These are phyloP conservation scores for Olyra latifolia DNA, from an alignment of 176 grass and related monocot genomes.

Conservation along the genomic window DNA sequence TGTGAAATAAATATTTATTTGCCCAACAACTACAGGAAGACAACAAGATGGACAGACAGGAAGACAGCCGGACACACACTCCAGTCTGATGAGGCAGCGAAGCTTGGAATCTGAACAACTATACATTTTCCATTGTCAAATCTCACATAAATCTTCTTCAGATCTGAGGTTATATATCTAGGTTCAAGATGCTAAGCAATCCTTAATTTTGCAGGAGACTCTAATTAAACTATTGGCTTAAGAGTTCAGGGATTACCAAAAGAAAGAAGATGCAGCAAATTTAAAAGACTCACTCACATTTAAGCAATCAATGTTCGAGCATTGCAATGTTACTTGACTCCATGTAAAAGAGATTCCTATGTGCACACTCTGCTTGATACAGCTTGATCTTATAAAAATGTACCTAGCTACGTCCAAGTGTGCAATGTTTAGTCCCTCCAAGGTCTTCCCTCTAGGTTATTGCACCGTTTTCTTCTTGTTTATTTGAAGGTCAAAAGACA, in stretches of 20 bases:
- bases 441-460: slow-evolving; percentile 40
- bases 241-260: slow-evolving; percentile 7
- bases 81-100: slow-evolving; percentile 35
- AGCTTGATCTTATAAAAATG: slow-evolving; percentile 11
- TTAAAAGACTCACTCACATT: background rate
- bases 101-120: slow-evolving; percentile 43
- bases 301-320: background rate
- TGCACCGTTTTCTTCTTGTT: slow-evolving; percentile 32
- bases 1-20: slow-evolving; percentile 26
- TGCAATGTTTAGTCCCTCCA: slow-evolving; percentile 35
- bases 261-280: background rate
- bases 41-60: slow-evolving; percentile 56
- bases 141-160: slow-evolving; percentile 38
- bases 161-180: slow-evolving; percentile 8
- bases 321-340: background rate
- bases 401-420: slow-evolving; percentile 25
- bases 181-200: background rate
- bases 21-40: slow-evolving; percentile 28
- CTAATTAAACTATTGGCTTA: slow-evolving; percentile 3
- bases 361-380: background rate
- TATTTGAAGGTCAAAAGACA: slow-evolving; percentile 55
- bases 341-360: slow-evolving; percentile 3
- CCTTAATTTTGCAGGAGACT: background rate
- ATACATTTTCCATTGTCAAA: slow-evolving; percentile 18
- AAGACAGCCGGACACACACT: slow-evolving; percentile 51